Evolutionary conservation across 345 rosid species (phyloP).

Genomic region (Brassica napus): DNA sequence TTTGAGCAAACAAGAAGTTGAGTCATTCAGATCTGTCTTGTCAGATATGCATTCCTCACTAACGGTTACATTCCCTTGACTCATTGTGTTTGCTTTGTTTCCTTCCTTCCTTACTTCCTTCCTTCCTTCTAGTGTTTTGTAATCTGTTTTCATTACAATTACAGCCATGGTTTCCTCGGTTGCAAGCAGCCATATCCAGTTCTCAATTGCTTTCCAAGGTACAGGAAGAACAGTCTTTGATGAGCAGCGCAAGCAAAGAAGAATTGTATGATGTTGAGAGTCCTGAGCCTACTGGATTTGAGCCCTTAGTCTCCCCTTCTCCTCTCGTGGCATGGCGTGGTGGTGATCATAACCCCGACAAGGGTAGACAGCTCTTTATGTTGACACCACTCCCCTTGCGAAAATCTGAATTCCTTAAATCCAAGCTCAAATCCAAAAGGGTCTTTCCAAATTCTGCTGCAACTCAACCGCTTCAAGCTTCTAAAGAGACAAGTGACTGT

Average conservation of each 20-base stretch:
- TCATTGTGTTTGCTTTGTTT: neutral
- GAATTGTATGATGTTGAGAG: constrained; percentile 52
- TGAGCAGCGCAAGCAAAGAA: constrained; percentile 29
- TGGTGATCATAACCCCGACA: constrained; percentile 57
- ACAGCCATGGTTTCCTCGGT: constrained; percentile 87
- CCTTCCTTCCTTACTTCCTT: too few species aligned
- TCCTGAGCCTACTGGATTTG: constrained; percentile 54
- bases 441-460: constrained; percentile 36
- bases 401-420: constrained; percentile 54
- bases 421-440: constrained; percentile 45
- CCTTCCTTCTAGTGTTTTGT: too few species aligned
- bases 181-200: constrained; percentile 54
- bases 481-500: constrained; percentile 44
- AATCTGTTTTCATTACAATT: constrained; percentile 40
- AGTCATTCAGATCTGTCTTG: constrained; percentile 54
- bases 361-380: constrained; percentile 72
- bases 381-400: constrained; percentile 81
- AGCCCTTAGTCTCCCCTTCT: constrained; percentile 80
- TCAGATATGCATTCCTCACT: constrained; percentile 62
- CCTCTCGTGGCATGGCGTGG: constrained; percentile 92
- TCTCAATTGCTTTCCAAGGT: constrained; percentile 14
- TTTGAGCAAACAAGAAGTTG: constrained; percentile 58
- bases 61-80: constrained; percentile 49
- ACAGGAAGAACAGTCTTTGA: constrained; percentile 34
- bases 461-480: constrained; percentile 39